Evolutionary conservation across 176 grass and related monocot genomes (phyloP).

Genomic region (Musa acuminata): DNA sequence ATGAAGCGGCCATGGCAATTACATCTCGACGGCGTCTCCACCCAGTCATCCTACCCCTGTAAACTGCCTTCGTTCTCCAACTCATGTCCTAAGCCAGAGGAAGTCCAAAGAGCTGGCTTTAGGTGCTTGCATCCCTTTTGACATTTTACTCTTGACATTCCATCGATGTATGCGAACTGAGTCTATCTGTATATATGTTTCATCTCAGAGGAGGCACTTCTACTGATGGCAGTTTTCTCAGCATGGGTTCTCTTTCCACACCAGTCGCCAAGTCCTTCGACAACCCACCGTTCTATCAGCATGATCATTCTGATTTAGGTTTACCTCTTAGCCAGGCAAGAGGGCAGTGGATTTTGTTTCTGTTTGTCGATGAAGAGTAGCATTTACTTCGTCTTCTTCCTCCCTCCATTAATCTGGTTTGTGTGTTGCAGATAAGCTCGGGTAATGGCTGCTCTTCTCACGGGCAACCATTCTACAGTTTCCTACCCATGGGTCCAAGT

Average conservation of each 20-base stretch:
- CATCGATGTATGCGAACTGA: too few relatives aligned
- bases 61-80: not conserved
- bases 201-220: constrained; percentile 2
- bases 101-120: not conserved
- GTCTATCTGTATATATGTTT: not conserved
- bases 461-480: constrained; percentile 3
- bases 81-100: not conserved
- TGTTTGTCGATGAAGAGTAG: not conserved
- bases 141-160: too few relatives aligned
- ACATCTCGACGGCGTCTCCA: not conserved
- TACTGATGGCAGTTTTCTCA: constrained; percentile 16
- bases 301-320: not conserved
- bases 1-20: constrained; percentile 17
- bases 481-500: constrained; percentile 7
- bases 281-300: not conserved
- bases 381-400: not conserved
- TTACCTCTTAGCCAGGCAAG: not conserved
- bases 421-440: constrained; percentile 7
- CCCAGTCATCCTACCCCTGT: not conserved
- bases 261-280: not conserved
- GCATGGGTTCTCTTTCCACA: not conserved
- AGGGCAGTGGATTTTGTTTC: not conserved
- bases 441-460: not conserved
- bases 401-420: not conserved
- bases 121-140: not conserved